Percentiles rank a stretch among this genome's conserved stretches.
phyloP scores from a whole-genome alignment of 768 basidiomycete species.

The Lyophyllum atratum region DNA sequence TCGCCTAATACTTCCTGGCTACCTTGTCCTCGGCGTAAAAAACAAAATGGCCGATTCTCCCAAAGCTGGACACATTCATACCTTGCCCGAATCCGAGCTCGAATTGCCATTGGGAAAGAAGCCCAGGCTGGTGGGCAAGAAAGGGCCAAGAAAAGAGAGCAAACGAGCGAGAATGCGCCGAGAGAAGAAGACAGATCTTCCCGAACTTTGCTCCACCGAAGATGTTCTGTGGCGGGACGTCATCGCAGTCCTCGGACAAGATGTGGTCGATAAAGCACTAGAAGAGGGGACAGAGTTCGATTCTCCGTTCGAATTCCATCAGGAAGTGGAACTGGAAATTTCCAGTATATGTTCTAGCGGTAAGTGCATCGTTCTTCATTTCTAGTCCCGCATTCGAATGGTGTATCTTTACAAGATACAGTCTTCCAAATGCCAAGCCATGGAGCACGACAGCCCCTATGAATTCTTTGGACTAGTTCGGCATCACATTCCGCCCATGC shows the following conservation, averaged over 20 bases:
- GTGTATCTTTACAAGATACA: not conserved
- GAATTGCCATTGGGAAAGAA: slow-evolving; percentile 30
- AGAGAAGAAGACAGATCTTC: slow-evolving; percentile 41
- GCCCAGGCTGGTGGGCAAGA: slow-evolving; percentile 20
- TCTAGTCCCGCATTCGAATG: not conserved
- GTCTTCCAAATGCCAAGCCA: not conserved
- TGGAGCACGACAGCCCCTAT: not conserved
- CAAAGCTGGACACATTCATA: slow-evolving; percentile 20
- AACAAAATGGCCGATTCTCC: slow-evolving; percentile 15
- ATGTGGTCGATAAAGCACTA: slow-evolving; percentile 50
- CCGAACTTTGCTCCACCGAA: slow-evolving; percentile 69
- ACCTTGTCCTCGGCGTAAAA: not conserved
- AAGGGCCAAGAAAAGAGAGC: slow-evolving; percentile 26
- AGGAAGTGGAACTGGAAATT: slow-evolving; percentile 70
- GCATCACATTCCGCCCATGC: not conserved
- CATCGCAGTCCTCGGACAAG: slow-evolving; percentile 61
- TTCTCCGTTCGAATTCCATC: slow-evolving; percentile 57
- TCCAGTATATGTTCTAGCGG: slow-evolving; percentile 65
- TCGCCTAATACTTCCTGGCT: not conserved
- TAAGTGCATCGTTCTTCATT: slow-evolving; percentile 26
- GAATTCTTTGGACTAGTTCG: not conserved
- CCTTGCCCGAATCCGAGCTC: slow-evolving; percentile 17
- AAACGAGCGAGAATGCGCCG: slow-evolving; percentile 29
- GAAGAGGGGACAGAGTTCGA: slow-evolving; percentile 54
- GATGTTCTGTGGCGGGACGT: slow-evolving; percentile 81